These are phyloP conservation scores for Silybum marianum DNA, from an alignment of 129 eudicot genomes.

Conservation along the genomic window DNA sequence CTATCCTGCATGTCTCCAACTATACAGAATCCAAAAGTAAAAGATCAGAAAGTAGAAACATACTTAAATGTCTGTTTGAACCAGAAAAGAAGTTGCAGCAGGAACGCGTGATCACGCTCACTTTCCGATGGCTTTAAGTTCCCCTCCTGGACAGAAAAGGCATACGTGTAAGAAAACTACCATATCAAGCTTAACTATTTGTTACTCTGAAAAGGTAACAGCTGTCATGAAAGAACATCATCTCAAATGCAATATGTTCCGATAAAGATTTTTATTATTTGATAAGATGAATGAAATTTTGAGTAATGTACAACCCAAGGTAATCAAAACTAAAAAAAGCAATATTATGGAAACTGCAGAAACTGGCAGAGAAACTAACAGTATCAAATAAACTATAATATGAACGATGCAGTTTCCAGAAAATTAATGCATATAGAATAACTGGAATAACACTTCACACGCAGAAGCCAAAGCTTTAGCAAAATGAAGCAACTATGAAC, in stretches of 20 bases:
- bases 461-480: not conserved
- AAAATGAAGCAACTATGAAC: not conserved
- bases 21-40: not conserved
- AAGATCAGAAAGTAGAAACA: constrained; percentile 9
- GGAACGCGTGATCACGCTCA: constrained; percentile 78
- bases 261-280: not conserved
- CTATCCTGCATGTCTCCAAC: not conserved
- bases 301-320: not conserved
- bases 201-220: not conserved
- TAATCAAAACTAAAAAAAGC: not conserved
- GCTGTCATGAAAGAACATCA: not conserved
- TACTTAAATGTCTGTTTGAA: constrained; percentile 96
- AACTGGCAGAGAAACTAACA: not conserved
- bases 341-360: not conserved
- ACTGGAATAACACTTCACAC: not conserved
- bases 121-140: constrained; percentile 67
- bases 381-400: not conserved
- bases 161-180: constrained; percentile 11
- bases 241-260: not conserved
- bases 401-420: not conserved
- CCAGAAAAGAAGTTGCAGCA: constrained; percentile 93
- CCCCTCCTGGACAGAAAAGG: constrained; percentile 66
- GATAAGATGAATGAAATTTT: not conserved
- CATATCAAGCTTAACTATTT: not conserved
- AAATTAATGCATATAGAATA: not conserved